Base-by-base conservation (phyloP, 1,284 basidiomycete genomes). In the Butyriboletus appendiculatus region DNA sequence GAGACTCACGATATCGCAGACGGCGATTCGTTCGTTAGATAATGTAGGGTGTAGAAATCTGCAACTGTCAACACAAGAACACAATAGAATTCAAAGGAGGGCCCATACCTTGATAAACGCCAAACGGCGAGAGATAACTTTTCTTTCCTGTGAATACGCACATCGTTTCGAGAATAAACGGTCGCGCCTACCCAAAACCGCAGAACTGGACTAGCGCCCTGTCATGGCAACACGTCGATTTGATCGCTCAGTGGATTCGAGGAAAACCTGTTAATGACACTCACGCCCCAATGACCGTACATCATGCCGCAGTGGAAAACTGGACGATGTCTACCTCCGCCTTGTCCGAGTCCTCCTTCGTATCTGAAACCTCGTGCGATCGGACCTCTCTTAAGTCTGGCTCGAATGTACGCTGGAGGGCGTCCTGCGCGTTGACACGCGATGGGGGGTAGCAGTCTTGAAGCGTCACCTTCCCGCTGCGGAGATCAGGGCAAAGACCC, bases 31-130 rank as follows among this genome's bases (percentile, higher is more conserved):
- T 69, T 55, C 0, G 50, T 71, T 1, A 77, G 67, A 51, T 70
- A 70, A 45, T 62, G 52, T 9, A 58, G 50, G n/a, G 63, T 62
- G 34, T 71, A 72, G 51, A 58, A 71, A 26, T 69, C 67, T 68
- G 42, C 3, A 28, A 0, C 38, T 2, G 26, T 62, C 37, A 50
- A 30, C 37, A 34, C 41, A 33, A 20, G 32, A n/a, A n/a, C 20
- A 44, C 32, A 20, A 30, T 3, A n/a, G 9, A 30, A 22, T 34
- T 22, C 22, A 7, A 0, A 16, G 6, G 16, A 35, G 18, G 1
- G 5, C 11, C 8, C 35, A 34, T 54, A 69, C 80, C 59, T 61
- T 68, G 65, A 55, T 69, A 71, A 28, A 68, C 62, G 2, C 68
- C 68, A 46, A 61, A 68, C 11, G 70, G 59, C 7, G 55, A 0